phyloP scores from a whole-genome alignment of 164 flowering plant species.

The Vitis rupestris region DNA sequence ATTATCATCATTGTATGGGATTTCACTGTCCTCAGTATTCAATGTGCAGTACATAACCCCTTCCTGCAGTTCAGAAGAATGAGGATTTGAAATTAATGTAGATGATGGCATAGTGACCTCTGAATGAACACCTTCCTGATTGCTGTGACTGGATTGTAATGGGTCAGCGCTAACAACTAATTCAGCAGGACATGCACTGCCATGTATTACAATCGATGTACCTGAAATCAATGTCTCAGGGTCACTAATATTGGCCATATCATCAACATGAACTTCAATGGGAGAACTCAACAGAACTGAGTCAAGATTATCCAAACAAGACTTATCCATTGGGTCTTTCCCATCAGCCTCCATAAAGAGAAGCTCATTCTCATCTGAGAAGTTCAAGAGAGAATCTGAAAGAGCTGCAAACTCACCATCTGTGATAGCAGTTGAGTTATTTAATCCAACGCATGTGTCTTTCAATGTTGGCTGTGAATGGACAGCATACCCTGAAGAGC shows the following conservation, averaged over 20 bases:
- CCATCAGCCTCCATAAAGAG: constrained; percentile 43
- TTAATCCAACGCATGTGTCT: constrained; percentile 1
- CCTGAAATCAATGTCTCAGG: constrained; percentile 17
- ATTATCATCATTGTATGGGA: constrained; percentile 72
- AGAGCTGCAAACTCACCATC: constrained; percentile 35
- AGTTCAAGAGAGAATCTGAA: constrained; percentile 45
- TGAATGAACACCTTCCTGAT: constrained; percentile 13
- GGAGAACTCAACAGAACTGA: constrained; percentile 52
- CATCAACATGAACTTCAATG: constrained; percentile 26
- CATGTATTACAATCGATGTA: constrained; percentile 10
- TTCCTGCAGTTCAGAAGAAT: constrained; percentile 27
- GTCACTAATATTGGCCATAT: constrained; percentile 19
- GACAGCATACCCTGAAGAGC: constrained; percentile 18
- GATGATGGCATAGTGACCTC: constrained; percentile 25
- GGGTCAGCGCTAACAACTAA: constrained; percentile 7
- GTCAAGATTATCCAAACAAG: constrained; percentile 38
- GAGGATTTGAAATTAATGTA: constrained; percentile 17
- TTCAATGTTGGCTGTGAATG: constrained; percentile 19
- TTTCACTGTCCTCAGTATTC: constrained; percentile 69
- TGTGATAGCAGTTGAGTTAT: constrained; percentile 18
- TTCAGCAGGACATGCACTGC: constrained; percentile 18
- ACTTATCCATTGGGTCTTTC: constrained; percentile 38
- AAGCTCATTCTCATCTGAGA: constrained; percentile 43
- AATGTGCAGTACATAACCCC: constrained; percentile 50
- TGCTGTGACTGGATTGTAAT: constrained; percentile 1